These are phyloP conservation scores for Lithospermum erythrorhizon DNA, from an alignment of 257 asterid species.

Conservation along the genomic window DNA sequence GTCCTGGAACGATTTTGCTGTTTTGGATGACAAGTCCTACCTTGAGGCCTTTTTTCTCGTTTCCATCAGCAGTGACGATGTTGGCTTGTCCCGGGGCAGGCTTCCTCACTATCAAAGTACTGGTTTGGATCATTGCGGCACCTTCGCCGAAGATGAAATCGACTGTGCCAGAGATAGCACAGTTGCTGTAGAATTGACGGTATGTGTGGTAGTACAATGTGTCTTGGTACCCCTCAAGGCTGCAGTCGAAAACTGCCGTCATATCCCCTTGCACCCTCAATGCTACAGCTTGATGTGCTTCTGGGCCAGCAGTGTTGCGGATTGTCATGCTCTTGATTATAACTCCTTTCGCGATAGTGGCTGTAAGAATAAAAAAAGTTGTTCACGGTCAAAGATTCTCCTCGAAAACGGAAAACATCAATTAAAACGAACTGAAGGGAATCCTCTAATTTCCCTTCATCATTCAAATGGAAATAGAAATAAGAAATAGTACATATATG, in stretches of 20 bases:
- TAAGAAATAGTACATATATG: too few species aligned
- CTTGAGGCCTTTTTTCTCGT: slow-evolving; percentile 11
- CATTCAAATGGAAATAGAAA: too few species aligned
- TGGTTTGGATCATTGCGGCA: slow-evolving; percentile 44
- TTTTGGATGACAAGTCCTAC: slow-evolving; percentile 55
- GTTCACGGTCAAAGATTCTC: too few species aligned
- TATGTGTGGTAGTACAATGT: slow-evolving; percentile 48
- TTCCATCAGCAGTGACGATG: slow-evolving; percentile 69
- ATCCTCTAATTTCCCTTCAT: rapidly evolving
- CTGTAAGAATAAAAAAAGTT: slow-evolving; percentile 11
- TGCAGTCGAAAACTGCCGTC: slow-evolving; percentile 54
- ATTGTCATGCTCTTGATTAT: slow-evolving; percentile 46
- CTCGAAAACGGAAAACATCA: too few species aligned
- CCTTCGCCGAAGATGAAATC: slow-evolving; percentile 81
- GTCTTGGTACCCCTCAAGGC: slow-evolving; percentile 61
- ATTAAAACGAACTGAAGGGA: too few species aligned
- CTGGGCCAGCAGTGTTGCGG: slow-evolving; percentile 55
- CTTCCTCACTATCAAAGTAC: slow-evolving; percentile 39
- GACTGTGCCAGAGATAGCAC: slow-evolving; percentile 55
- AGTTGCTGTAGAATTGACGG: slow-evolving; percentile 57
- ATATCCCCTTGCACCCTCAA: slow-evolving; percentile 34
- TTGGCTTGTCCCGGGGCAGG: slow-evolving; percentile 35
- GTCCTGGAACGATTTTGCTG: slow-evolving; percentile 49
- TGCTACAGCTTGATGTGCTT: slow-evolving; percentile 71
- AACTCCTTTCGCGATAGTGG: slow-evolving; percentile 34